Evolutionary conservation across 2,329 filamentous ascomycete genomes (phyloP).

Genomic region (Aspergillaceae sp.): DNA sequence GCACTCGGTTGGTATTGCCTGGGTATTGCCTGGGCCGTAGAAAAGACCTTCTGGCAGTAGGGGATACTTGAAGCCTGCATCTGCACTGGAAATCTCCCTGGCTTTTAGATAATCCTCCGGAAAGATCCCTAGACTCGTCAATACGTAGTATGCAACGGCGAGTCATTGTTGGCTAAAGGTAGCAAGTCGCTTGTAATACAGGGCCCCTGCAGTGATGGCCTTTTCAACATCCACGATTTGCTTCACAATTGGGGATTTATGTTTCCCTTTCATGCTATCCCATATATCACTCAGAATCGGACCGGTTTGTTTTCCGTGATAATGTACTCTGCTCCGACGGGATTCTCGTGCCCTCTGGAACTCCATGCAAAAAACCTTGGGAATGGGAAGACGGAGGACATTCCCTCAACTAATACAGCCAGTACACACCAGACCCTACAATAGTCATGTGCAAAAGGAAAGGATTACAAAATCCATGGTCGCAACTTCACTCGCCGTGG

Average conservation of each 20-base stretch:
- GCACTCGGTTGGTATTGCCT: too few relatives aligned
- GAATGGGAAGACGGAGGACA: constrained; percentile 20
- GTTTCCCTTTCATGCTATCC: constrained; percentile 11
- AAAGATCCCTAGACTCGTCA: too few relatives aligned
- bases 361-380: constrained; percentile 24
- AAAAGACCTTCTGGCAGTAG: too few relatives aligned
- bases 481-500: constrained; percentile 24
- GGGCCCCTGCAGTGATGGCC: background rate
- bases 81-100: too few relatives aligned
- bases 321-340: constrained; percentile 31
- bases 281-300: constrained; percentile 12
- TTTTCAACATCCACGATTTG: constrained; percentile 13
- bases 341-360: constrained; percentile 21
- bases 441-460: constrained; percentile 2
- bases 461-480: constrained; percentile 20
- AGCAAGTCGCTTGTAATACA: too few relatives aligned
- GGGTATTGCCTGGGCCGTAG: too few relatives aligned
- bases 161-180: too few relatives aligned
- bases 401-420: constrained; percentile 11
- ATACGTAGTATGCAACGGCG: too few relatives aligned
- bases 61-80: too few relatives aligned
- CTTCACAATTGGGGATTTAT: constrained; percentile 13
- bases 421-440: constrained; percentile 1
- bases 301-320: constrained; percentile 19
- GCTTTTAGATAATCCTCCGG: too few relatives aligned